Evolutionary conservation across 2,329 filamentous ascomycete genomes (phyloP), one percentile per base, ranked within the genome.

Genomic region (Acrocalymma vagum): DNA sequence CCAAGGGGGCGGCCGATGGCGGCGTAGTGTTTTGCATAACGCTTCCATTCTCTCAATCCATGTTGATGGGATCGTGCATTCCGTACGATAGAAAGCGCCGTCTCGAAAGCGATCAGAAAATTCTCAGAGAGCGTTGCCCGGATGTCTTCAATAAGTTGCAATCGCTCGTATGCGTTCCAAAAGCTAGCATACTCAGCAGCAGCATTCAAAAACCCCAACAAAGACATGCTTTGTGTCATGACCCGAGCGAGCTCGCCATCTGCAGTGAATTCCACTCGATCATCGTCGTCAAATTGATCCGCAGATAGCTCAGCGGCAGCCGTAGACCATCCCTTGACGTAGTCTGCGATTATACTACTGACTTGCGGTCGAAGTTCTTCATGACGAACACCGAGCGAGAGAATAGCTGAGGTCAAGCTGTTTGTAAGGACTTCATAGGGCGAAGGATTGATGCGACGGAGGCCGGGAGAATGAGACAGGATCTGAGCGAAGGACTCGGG

Each of bases 181-280:
- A 96, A 93, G 48, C 86, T 82, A 8, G 86, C 83, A 63, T 92
- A 84, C 5, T 84, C 83, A 3, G 91, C 85, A 4, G 87, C 86
- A 15, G 91, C 92, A 62, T 93, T 84, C 36, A 99, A 73, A 63
- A 99, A 96, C 0, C 94, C 95, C 16, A 96, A 73, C n/a, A 99
- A 75, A 0, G 93, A 93, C 31, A 95, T 82, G 6, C 88, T 83
- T 51, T 96, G 82, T 13, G 87, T 90, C 36, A 90, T 83, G 36
- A 88, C 83, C 78, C 39, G 87, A 76, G 35, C 85, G 17, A 71
- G 53, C 40, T 72, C 84, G 9, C 86, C 70, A 38, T 83, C 81
- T 17, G 70, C 64, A 10, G 59, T 55, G 33, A 61, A 59, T 38
- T 69, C 62, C 26, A 81, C 78, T 46, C 77, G 77, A 32, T 83